A percentile compares a stretch with the other conserved stretches of the same genome.
Conservation (phyloP, 768 basidiomycete species). For the Mycena pura region DNA sequence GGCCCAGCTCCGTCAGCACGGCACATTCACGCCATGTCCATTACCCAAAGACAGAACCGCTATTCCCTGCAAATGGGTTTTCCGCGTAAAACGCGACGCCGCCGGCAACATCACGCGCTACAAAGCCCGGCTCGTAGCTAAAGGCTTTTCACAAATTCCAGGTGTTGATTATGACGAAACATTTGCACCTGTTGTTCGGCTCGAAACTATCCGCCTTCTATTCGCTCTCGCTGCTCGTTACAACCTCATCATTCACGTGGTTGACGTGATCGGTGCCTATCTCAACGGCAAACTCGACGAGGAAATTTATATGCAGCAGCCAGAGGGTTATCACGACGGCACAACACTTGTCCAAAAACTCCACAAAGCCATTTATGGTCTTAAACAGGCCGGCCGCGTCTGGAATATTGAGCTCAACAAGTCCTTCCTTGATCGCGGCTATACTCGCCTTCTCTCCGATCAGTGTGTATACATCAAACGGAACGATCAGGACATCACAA, state of each 20-base stretch:
- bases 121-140: slow-evolving; percentile 34
- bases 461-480: slow-evolving; percentile 25
- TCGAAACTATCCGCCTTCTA: no score
- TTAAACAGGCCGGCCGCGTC: slow-evolving; percentile 22
- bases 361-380: no score
- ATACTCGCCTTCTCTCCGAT: slow-evolving; percentile 10
- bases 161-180: no score
- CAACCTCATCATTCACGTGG: no score
- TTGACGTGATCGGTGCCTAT: no score
- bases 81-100: slow-evolving; percentile 37
- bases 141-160: no score
- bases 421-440: slow-evolving; percentile 17
- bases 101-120: slow-evolving; percentile 33
- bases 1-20: slow-evolving; percentile 18
- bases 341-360: no score
- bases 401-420: slow-evolving; percentile 35
- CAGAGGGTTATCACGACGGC: no score
- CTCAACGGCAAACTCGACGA: slow-evolving; percentile 22
- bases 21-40: slow-evolving; percentile 26
- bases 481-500: no score
- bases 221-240: no score
- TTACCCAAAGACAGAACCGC: slow-evolving; percentile 21
- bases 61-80: slow-evolving; percentile 33
- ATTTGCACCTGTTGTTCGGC: no score
- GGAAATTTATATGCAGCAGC: slow-evolving; percentile 26